Percentiles rank a stretch among this genome's conserved stretches.
Conservation (phyloP, 2,329 filamentous ascomycete species). For the Huntiella decipiens region DNA sequence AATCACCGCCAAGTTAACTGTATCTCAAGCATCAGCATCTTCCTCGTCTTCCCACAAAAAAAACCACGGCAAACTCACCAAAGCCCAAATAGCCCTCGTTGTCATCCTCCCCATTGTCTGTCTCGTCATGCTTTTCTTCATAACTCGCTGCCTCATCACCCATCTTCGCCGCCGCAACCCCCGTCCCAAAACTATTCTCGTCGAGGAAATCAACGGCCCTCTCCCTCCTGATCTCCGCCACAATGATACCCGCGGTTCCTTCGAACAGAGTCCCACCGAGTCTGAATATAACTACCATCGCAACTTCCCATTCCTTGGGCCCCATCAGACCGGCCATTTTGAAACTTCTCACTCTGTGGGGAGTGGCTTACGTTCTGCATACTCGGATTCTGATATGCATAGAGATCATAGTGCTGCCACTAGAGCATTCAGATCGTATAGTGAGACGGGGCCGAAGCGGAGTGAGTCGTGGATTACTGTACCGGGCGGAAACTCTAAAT, state of each 20-base stretch:
- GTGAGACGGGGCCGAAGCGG: conserved; percentile 3
- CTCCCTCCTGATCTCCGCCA: conserved; percentile 6
- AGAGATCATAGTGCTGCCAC: conserved; percentile 1
- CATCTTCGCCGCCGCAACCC: conserved; percentile 17
- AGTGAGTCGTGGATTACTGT: conserved; percentile 10
- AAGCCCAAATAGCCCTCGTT: conserved; percentile 22
- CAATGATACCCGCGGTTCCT: conserved; percentile 6
- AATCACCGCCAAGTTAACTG: conserved; percentile 17
- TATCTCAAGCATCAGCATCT: conserved; percentile 16
- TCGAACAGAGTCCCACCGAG: conserved; percentile 4
- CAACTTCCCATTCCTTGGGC: conserved; percentile 6
- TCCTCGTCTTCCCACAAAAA: conserved; percentile 13
- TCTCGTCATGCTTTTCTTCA: conserved; percentile 18
- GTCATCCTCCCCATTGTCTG: conserved; percentile 25
- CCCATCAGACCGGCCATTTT: neutral
- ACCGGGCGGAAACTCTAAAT: neutral
- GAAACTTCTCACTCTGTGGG: neutral
- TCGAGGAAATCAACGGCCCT: conserved; percentile 6
- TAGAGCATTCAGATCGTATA: neutral
- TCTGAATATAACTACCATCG: conserved; percentile 7
- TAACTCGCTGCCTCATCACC: conserved; percentile 19
- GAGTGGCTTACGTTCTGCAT: conserved; percentile 1
- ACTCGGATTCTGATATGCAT: conserved; percentile 7
- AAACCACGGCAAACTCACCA: conserved; percentile 11
- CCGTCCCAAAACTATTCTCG: conserved; percentile 5